phyloP scores from a whole-genome alignment of 192 early-diverging fungal species.

The Paraglomus brasilianum region DNA sequence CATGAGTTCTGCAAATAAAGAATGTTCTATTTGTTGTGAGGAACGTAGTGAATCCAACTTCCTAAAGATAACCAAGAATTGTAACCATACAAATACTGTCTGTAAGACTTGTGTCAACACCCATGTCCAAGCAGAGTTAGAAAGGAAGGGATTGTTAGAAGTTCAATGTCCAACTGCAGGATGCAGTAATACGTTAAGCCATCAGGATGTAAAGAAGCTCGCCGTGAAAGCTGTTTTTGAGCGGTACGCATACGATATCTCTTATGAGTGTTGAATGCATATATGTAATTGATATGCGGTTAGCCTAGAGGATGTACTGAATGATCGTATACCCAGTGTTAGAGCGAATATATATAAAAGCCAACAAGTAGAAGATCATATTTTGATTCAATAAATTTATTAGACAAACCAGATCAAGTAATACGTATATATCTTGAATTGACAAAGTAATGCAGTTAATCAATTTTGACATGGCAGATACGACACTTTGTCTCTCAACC shows the following conservation, averaged over 20 bases:
- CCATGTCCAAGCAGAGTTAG: conserved; percentile 1
- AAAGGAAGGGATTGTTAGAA: neutral
- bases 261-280: neutral
- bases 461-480: neutral
- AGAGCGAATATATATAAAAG: too few species aligned
- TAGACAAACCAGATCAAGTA: too few species aligned
- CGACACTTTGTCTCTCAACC: neutral
- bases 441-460: too few species aligned
- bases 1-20: too few species aligned
- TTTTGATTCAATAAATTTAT: too few species aligned
- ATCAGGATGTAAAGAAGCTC: conserved; percentile 5
- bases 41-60: neutral
- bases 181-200: neutral
- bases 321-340: too few species aligned
- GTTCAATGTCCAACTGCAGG: conserved; percentile 1
- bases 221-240: neutral
- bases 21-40: conserved; percentile 5
- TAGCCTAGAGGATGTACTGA: too few species aligned
- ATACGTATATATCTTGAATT: too few species aligned
- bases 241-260: neutral
- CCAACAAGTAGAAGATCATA: too few species aligned
- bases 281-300: neutral
- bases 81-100: neutral
- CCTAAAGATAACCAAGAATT: neutral
- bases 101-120: neutral